Evolutionary conservation across 306 rosid species (phyloP).

Genomic region (Hippophae gyantsensis): DNA sequence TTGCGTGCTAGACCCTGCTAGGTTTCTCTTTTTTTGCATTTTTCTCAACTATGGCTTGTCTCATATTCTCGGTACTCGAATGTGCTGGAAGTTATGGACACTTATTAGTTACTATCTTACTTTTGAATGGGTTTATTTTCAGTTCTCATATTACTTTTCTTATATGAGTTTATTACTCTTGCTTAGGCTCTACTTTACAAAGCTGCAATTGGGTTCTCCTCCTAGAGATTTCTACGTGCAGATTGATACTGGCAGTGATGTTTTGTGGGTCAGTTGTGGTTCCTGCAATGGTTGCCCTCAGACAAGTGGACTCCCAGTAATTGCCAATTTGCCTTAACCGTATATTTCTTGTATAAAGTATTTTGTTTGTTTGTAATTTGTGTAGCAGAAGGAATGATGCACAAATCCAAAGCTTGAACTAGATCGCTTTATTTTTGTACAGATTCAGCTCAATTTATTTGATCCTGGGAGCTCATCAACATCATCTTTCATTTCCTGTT

Average conservation of each 20-base stretch:
- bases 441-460: conserved; percentile 57
- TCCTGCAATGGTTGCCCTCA: conserved; percentile 69
- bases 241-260: conserved; percentile 80
- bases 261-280: conserved; percentile 59
- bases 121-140: too few species aligned
- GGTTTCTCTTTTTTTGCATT: too few species aligned
- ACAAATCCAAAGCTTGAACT: too few species aligned
- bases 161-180: background rate
- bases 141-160: too few species aligned
- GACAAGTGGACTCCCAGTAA: conserved; percentile 57
- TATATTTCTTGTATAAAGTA: background rate
- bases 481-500: conserved; percentile 48
- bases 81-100: too few species aligned
- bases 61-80: too few species aligned
- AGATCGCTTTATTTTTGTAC: conserved; percentile 2
- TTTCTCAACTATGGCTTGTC: too few species aligned
- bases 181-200: conserved; percentile 53
- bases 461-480: conserved; percentile 57
- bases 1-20: too few species aligned
- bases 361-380: too few species aligned
- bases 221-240: conserved; percentile 57
- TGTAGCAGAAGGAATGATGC: too few species aligned
- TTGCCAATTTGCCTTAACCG: conserved; percentile 1
- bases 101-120: too few species aligned
- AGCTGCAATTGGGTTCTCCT: conserved; percentile 61